A percentile compares a stretch with the other conserved stretches of the same genome.
These are phyloP conservation scores for Trichoderma orchidacearum DNA, from an alignment of 495 filamentous ascomycete species.

Conservation along the genomic window DNA sequence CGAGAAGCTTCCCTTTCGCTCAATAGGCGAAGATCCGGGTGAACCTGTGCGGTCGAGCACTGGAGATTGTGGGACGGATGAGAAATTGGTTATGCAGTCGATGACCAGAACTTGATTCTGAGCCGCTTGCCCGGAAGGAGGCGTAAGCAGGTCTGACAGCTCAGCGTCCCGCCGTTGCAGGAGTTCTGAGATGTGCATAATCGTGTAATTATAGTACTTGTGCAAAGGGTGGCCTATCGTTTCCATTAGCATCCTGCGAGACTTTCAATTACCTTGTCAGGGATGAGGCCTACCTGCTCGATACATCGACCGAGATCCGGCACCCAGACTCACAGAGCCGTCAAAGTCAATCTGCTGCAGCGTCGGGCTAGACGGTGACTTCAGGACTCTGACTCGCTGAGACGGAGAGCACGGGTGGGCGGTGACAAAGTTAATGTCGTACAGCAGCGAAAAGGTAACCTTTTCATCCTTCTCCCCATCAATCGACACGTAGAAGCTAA, in stretches of 20 bases:
- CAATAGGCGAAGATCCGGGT: neutral
- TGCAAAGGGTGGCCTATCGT: constrained; percentile 49
- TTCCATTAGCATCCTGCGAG: constrained; percentile 6
- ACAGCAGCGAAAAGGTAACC: constrained; percentile 33
- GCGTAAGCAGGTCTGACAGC: constrained; percentile 25
- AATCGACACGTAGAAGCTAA: constrained; percentile 36
- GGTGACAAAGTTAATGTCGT: constrained; percentile 54
- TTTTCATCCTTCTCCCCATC: constrained; percentile 20
- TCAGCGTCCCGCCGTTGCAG: constrained; percentile 24
- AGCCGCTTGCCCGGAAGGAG: constrained; percentile 10
- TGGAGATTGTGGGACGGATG: constrained; percentile 22
- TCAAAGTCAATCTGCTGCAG: constrained; percentile 35
- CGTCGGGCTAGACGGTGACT: constrained; percentile 32
- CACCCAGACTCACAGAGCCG: constrained; percentile 7
- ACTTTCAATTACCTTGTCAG: neutral
- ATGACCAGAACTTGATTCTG: constrained; percentile 32
- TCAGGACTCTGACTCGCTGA: constrained; percentile 31
- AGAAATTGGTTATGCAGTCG: constrained; percentile 38
- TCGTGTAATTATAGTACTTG: constrained; percentile 42
- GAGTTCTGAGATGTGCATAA: constrained; percentile 38
- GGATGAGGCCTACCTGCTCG: neutral
- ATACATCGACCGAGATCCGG: constrained; percentile 1
- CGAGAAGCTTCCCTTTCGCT: neutral
- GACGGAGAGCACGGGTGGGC: constrained; percentile 51
- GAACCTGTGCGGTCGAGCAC: constrained; percentile 15